A percentile compares a stretch with the other conserved stretches of the same genome.
Conservation (phyloP, 148 eudicot genomes). For the Polygonum maritimum region DNA sequence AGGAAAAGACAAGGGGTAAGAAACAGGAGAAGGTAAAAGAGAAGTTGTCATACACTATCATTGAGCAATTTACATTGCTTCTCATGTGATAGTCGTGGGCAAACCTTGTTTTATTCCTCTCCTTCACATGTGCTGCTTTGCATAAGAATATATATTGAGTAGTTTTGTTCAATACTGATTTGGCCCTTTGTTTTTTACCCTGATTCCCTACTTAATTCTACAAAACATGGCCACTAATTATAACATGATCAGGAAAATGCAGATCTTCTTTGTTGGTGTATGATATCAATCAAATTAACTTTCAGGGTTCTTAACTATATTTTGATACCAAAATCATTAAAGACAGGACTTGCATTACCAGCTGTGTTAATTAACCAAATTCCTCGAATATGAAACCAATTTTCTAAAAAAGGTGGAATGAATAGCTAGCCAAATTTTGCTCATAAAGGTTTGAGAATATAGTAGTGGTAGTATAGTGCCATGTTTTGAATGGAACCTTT, state of each 20-base stretch:
- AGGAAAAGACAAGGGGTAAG: not conserved
- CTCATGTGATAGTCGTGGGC: constrained; percentile 1
- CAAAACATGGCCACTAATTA: not conserved
- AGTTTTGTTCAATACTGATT: not conserved
- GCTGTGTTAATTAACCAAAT: not conserved
- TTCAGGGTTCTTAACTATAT: not conserved
- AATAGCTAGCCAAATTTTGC: not conserved
- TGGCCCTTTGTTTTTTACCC: not conserved
- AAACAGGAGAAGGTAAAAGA: not conserved
- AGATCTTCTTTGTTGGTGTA: not conserved
- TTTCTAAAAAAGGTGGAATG: not conserved
- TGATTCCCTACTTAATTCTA: constrained; percentile 1
- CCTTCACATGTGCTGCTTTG: not conserved
- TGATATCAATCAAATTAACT: not conserved
- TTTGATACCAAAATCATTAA: not conserved
- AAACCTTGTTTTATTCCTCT: not conserved
- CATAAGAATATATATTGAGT: not conserved
- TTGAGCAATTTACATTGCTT: not conserved
- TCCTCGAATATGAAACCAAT: not conserved
- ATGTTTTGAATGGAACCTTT: not conserved
- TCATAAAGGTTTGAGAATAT: not conserved
- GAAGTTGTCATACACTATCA: not conserved
- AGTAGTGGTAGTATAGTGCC: not conserved
- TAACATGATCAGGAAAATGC: not conserved
- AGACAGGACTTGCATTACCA: not conserved